Conservation (phyloP, 257 asterid genomes). For the Jacaranda copaia region DNA sequence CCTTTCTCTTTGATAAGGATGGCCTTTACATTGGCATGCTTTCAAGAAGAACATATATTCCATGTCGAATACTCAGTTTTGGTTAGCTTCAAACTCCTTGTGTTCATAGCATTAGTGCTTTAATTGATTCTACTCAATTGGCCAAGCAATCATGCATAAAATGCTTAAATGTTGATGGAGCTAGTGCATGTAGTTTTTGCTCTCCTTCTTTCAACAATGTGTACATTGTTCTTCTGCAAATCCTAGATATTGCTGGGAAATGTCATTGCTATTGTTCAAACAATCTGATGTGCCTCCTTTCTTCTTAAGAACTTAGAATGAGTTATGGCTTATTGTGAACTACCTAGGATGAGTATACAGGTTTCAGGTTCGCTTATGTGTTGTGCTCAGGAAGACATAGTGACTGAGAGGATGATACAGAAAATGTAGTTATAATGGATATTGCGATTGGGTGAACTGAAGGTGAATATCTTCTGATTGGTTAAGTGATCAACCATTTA, state of each 20-base stretch:
- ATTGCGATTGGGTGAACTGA: no score
- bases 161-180: slow-evolving; percentile 23
- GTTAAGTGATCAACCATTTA: not conserved
- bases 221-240: not conserved
- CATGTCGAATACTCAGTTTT: not conserved
- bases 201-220: not conserved
- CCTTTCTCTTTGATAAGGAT: slow-evolving; percentile 12
- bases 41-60: not conserved
- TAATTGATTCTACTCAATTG: not conserved
- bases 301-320: not conserved
- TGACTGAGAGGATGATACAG: slow-evolving; percentile 7
- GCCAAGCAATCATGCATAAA: not conserved
- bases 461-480: no score
- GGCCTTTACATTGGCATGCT: not conserved
- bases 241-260: no score
- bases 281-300: not conserved
- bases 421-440: not conserved
- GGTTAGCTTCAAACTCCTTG: slow-evolving; percentile 21
- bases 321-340: slow-evolving; percentile 13
- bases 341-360: not conserved
- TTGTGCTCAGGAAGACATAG: slow-evolving; percentile 13
- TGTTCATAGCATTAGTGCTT: not conserved
- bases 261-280: no score
- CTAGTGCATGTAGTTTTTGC: slow-evolving; percentile 16
- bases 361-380: not conserved